Percentiles rank a stretch among this genome's conserved stretches.
Evolutionary conservation across 2,329 filamentous ascomycete genomes (phyloP).

Genomic region (Cordyceps javanica): DNA sequence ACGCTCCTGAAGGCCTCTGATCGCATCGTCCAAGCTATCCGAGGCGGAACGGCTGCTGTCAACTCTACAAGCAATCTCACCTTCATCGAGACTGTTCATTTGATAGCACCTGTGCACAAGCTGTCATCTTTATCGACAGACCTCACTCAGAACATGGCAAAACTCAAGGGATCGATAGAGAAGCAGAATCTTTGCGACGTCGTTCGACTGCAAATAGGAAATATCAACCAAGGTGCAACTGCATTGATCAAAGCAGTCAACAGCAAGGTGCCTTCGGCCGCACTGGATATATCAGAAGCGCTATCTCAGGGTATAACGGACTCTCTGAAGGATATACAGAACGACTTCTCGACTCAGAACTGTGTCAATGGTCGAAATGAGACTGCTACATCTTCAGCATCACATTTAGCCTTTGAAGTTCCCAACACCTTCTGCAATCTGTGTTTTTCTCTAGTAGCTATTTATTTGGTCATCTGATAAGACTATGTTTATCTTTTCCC

Average conservation of each 20-base stretch:
- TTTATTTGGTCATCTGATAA: not conserved
- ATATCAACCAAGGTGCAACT: not conserved
- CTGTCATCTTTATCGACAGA: not conserved
- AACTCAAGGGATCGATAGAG: constrained; percentile 18
- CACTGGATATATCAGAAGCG: not conserved
- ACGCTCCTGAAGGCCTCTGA: constrained; percentile 2
- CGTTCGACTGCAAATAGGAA: constrained; percentile 13
- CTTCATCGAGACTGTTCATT: constrained; percentile 5
- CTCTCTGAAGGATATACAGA: not conserved
- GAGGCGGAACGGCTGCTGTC: not conserved
- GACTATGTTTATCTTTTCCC: no score
- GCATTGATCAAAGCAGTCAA: not conserved
- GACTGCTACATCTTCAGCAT: not conserved
- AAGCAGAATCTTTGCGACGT: constrained; percentile 21
- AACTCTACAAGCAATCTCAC: not conserved
- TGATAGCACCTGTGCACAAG: constrained; percentile 5
- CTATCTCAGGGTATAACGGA: constrained; percentile 8
- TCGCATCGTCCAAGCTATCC: not conserved
- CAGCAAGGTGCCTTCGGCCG: not conserved
- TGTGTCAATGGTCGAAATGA: constrained; percentile 6
- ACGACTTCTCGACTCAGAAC: not conserved
- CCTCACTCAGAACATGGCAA: not conserved
- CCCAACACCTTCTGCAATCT: not conserved
- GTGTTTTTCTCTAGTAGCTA: not conserved
- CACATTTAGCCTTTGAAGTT: not conserved